Evolutionary conservation across 768 basidiomycete genomes (phyloP), one percentile per base, ranked within the genome.

Genomic region (Xerocomellus chrysenteron): DNA sequence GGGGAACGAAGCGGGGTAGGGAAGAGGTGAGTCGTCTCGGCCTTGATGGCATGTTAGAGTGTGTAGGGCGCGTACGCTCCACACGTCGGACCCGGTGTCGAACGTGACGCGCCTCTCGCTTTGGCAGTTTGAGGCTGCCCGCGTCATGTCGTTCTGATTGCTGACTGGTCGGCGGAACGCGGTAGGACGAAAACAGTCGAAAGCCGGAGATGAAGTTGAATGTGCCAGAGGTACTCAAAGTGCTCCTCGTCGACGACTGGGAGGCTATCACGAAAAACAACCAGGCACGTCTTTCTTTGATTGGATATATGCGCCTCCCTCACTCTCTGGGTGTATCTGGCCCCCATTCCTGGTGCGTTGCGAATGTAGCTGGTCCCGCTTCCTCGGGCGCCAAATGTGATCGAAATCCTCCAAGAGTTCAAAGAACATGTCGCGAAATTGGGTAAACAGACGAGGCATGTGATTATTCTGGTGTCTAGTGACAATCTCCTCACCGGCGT

Each of bases 161-260:
- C 54, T 58, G 35, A 57, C 50, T 13, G 16, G 42, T 32, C 17
- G 41, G 13, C 11, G 45, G 42, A 30, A 21, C 24, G 47, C 56
- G 35, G 14, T 63, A 94, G 82, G 91, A 92, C 50, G 94, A 96
- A 28, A 82, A 77, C 57, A 77, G 77, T 67, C 86, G 84, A 70
- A 86, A 89, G 61, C 88, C 92, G 1, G 95, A 98, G 66, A 86
- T 98, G 80, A 93, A 92, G 74, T 78, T 99, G 48, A 82, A 78
- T 56, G 86, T 97, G 5, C 97, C 96, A 0, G 97, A 98, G 64
- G 71, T 82, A n/a, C 80, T 98, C 59, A 98, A 97, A 71, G 81
- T 86, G 32, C 80, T 89, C 46, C 79, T 99, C 37, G 94, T 98
- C 2, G 94, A 98, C 66, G 97, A 98, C 63, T 99, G 97, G 97